These are phyloP conservation scores for Lachancea fermentati DNA, from an alignment of 805 yeast genomes.

Conservation along the genomic window DNA sequence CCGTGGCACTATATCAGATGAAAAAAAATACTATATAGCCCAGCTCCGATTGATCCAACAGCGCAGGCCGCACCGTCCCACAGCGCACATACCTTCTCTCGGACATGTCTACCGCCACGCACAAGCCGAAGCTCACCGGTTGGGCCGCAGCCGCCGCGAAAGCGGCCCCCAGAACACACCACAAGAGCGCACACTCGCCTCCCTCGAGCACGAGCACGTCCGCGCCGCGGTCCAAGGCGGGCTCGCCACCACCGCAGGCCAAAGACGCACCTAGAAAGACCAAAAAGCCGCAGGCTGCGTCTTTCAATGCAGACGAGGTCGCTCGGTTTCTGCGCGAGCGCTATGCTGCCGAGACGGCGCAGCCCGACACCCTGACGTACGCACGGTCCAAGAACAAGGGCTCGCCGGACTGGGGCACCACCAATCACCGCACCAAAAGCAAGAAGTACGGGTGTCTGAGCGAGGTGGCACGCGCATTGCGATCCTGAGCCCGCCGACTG, in stretches of 20 bases:
- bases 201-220: not conserved
- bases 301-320: constrained; percentile 28
- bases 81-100: too few species aligned
- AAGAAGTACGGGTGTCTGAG: constrained; percentile 27
- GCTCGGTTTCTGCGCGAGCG: constrained; percentile 14
- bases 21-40: too few species aligned
- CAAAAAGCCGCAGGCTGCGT: constrained; percentile 13
- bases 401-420: constrained; percentile 28
- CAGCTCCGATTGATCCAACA: too few species aligned
- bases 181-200: constrained; percentile 4
- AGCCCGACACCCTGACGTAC: constrained; percentile 11
- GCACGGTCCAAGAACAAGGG: constrained; percentile 3
- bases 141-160: constrained; percentile 33
- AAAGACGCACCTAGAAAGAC: constrained; percentile 3
- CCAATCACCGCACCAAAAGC: constrained; percentile 19
- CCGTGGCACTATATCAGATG: too few species aligned
- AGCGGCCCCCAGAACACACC: constrained; percentile 18
- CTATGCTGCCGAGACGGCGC: constrained; percentile 10
- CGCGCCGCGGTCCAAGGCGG: not conserved
- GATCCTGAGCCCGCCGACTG: constrained; percentile 14
- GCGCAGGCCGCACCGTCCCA: too few species aligned
- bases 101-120: constrained; percentile 11
- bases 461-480: constrained; percentile 24
- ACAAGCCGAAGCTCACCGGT: constrained; percentile 25
- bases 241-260: not conserved